phyloP scores from a whole-genome alignment of 1,139 yeast species.

The Suhomyces bolitotheri region DNA sequence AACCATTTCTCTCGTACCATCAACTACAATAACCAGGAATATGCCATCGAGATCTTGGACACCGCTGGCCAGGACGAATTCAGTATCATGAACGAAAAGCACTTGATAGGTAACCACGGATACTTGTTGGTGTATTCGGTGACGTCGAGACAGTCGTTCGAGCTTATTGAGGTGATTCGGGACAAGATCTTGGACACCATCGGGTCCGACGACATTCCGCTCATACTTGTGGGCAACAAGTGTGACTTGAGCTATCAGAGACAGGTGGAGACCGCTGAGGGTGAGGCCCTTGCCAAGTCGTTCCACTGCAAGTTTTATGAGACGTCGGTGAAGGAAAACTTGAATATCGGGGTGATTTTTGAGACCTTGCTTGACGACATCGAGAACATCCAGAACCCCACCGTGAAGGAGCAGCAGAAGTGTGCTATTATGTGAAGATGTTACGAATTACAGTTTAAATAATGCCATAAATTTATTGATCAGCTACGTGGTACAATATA shows the following conservation, averaged over 20 bases:
- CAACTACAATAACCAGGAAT: conserved; percentile 70
- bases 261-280: conserved; percentile 67
- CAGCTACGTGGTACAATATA: too few relatives aligned
- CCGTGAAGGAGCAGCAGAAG: conserved; percentile 36
- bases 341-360: conserved; percentile 66
- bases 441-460: too few relatives aligned
- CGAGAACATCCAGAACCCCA: conserved; percentile 59
- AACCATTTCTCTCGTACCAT: conserved; percentile 80
- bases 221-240: conserved; percentile 85
- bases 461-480: too few relatives aligned
- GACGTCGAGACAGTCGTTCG: conserved; percentile 77
- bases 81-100: conserved; percentile 79
- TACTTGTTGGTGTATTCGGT: conserved; percentile 82
- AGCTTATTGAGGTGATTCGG: conserved; percentile 72
- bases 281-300: conserved; percentile 59
- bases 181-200: conserved; percentile 80
- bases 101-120: conserved; percentile 83
- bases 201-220: conserved; percentile 73
- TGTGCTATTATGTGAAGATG: conserved; percentile 35
- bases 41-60: conserved; percentile 82
- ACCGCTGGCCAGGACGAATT: conserved; percentile 97
- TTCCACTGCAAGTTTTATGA: conserved; percentile 73
- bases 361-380: conserved; percentile 68
- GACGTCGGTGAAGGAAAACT: conserved; percentile 77
- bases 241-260: conserved; percentile 65